Percentiles rank a stretch among this genome's conserved stretches.
Conservation (phyloP, 805 yeast genomes). For the Hanseniaspora clermontiae region DNA sequence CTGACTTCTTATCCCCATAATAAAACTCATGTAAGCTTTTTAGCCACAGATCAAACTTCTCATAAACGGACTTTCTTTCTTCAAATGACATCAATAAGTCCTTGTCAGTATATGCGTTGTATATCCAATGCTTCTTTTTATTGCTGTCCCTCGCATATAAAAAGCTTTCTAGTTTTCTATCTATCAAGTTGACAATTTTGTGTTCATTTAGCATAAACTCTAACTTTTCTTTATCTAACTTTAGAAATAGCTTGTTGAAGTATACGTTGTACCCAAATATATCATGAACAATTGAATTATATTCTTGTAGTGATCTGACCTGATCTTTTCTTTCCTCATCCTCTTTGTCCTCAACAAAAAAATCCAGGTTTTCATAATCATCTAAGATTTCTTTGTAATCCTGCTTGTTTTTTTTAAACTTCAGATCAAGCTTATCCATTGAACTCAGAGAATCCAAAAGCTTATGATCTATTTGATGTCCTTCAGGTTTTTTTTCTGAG, state of each 20-base stretch:
- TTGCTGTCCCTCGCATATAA: not conserved
- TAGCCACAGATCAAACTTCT: not conserved
- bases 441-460: not conserved
- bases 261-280: not conserved
- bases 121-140: not conserved
- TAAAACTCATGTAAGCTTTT: not conserved
- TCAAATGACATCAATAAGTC: not conserved
- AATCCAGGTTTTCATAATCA: not conserved
- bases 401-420: not conserved
- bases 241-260: conserved; percentile 4
- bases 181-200: not conserved
- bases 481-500: not conserved
- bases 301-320: not conserved
- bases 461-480: not conserved
- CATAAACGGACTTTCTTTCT: not conserved
- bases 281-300: not conserved
- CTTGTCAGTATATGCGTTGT: not conserved
- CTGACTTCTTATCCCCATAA: not conserved
- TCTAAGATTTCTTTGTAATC: not conserved
- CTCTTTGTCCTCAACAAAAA: conserved; percentile 7
- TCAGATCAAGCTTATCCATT: not conserved
- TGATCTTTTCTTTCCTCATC: conserved; percentile 7
- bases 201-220: not conserved
- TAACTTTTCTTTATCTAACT: not conserved
- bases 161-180: not conserved